Conservation (phyloP, 1,284 basidiomycete genomes). For the Neotropicomus parvogracilis region DNA sequence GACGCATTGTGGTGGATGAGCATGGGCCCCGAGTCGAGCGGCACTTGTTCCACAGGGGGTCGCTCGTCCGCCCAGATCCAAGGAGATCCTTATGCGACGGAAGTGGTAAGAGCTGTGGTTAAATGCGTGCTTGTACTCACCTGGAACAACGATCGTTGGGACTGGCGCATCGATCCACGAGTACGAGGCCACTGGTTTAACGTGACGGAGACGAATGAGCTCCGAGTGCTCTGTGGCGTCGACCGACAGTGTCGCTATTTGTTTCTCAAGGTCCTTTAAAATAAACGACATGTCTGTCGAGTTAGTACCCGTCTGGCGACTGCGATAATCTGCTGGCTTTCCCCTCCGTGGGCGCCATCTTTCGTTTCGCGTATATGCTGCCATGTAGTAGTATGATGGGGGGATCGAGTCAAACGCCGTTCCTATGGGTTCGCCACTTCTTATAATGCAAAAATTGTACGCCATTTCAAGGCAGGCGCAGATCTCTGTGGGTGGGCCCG, state of each 20-base stretch:
- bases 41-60: constrained; percentile 22
- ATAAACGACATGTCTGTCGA: constrained; percentile 13
- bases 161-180: constrained; percentile 33
- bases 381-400: constrained; percentile 23
- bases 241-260: constrained; percentile 15
- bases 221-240: constrained; percentile 17
- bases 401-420: neutral
- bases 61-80: constrained; percentile 30
- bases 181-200: constrained; percentile 32
- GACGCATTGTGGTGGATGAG: constrained; percentile 33
- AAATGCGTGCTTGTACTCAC: constrained; percentile 10
- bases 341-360: constrained; percentile 17
- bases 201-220: constrained; percentile 22
- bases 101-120: neutral
- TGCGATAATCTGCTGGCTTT: constrained; percentile 4
- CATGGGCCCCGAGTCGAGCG: constrained; percentile 27
- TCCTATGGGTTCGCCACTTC: neutral
- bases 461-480: neutral
- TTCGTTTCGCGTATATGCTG: constrained; percentile 15
- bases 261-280: constrained; percentile 26
- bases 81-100: constrained; percentile 26
- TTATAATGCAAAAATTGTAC: neutral
- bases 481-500: constrained; percentile 8
- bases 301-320: neutral
- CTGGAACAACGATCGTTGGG: constrained; percentile 34